phyloP scores from a whole-genome alignment of 495 filamentous ascomycete genomes.

The Cudoniella acicularis region DNA sequence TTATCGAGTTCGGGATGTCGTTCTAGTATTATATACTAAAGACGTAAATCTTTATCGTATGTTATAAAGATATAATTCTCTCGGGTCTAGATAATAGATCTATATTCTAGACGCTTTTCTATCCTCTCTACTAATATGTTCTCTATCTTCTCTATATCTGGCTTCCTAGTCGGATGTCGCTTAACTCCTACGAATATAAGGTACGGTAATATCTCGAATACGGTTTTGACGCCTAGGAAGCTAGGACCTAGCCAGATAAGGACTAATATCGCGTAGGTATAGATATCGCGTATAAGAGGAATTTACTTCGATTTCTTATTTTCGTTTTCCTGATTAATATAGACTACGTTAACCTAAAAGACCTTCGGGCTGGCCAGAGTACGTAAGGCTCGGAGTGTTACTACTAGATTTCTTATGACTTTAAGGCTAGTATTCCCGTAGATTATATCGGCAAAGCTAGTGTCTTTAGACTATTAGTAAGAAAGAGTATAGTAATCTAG shows the following conservation, averaged over 20 bases:
- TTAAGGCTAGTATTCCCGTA: neutral
- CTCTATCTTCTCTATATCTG: neutral
- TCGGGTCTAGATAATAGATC: neutral
- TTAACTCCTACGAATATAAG: constrained; percentile 29
- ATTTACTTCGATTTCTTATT: constrained; percentile 30
- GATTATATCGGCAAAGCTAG: constrained; percentile 2
- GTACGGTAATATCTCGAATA: constrained; percentile 8
- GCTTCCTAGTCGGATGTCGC: constrained; percentile 14
- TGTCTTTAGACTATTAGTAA: constrained; percentile 16
- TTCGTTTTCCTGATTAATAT: constrained; percentile 32
- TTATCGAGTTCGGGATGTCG: neutral
- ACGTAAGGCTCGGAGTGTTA: constrained; percentile 21
- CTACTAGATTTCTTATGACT: constrained; percentile 10
- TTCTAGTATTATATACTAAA: neutral
- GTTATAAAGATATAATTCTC: neutral
- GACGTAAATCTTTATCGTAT: neutral
- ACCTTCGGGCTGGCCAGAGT: neutral
- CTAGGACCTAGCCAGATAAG: constrained; percentile 27
- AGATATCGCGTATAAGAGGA: constrained; percentile 31
- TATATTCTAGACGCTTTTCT: neutral
- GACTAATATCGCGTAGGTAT: constrained; percentile 22
- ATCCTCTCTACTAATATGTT: neutral
- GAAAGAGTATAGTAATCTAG: constrained; percentile 22
- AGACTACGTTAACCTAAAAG: constrained; percentile 37
- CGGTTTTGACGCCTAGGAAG: neutral